Percentiles rank a stretch among this genome's conserved stretches.
Conservation (phyloP, 2,329 filamentous ascomycete genomes). For the Aspergillus tanneri region DNA sequence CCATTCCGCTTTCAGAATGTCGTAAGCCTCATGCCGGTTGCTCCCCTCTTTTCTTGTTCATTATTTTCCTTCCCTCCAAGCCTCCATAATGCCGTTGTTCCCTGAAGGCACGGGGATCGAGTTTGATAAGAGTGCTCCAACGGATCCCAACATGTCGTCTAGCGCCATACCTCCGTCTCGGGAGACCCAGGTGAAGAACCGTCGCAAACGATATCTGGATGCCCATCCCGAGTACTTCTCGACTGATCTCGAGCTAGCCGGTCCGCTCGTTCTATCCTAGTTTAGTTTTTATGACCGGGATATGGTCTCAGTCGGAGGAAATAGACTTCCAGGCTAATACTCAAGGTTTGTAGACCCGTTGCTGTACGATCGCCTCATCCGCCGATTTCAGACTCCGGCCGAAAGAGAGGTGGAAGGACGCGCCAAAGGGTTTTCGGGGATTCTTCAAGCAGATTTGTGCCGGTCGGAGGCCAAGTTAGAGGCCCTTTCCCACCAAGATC, state of each 20-base stretch:
- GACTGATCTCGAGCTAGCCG: conserved; percentile 62
- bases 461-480: conserved; percentile 74
- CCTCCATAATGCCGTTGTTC: conserved; percentile 38
- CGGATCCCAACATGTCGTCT: conserved; percentile 5
- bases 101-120: conserved; percentile 34
- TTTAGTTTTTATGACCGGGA: conserved; percentile 9
- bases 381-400: conserved; percentile 69
- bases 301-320: conserved; percentile 14
- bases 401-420: conserved; percentile 74
- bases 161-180: conserved; percentile 30
- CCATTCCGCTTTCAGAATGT: no score
- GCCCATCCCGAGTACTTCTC: conserved; percentile 71
- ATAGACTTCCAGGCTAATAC: conserved; percentile 28
- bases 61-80: background rate
- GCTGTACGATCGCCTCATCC: conserved; percentile 77
- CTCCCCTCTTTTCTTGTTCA: conserved; percentile 9
- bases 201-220: conserved; percentile 73
- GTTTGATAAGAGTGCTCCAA: conserved; percentile 11
- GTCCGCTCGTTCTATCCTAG: conserved; percentile 43
- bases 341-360: conserved; percentile 61
- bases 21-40: background rate
- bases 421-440: conserved; percentile 73
- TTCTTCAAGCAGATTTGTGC: conserved; percentile 73
- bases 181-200: conserved; percentile 65
- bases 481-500: conserved; percentile 56